These are phyloP conservation scores for Zostera marina DNA, from an alignment of 116 monocot species.

Conservation along the genomic window DNA sequence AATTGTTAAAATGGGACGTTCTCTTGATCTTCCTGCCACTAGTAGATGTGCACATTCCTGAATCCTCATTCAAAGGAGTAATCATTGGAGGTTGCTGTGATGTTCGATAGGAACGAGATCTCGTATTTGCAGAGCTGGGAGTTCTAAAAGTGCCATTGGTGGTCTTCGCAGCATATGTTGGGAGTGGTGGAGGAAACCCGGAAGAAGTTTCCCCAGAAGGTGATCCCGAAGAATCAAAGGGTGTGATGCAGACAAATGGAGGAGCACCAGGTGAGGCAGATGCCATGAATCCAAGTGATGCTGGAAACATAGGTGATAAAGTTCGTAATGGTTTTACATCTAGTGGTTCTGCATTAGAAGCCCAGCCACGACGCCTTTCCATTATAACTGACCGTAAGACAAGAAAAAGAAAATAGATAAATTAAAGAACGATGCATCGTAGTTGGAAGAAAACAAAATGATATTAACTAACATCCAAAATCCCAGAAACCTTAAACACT, in stretches of 20 bases:
- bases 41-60: conserved; percentile 10
- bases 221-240: conserved; percentile 12
- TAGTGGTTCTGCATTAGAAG: neutral
- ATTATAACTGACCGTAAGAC: neutral
- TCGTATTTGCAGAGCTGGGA: conserved; percentile 7
- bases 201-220: conserved; percentile 1
- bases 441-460: no score
- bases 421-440: no score
- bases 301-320: conserved; percentile 57
- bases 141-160: neutral
- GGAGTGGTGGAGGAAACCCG: conserved; percentile 5
- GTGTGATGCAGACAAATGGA: conserved; percentile 32
- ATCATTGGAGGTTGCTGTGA: conserved; percentile 2
- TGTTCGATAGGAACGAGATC: conserved; percentile 6
- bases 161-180: neutral
- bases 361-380: conserved; percentile 2
- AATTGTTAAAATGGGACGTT: conserved; percentile 4
- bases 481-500: no score
- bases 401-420: no score
- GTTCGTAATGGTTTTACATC: conserved; percentile 52
- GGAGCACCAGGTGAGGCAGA: conserved; percentile 11
- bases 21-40: conserved; percentile 31
- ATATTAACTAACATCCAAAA: no score
- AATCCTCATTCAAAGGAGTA: conserved; percentile 7
- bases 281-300: conserved; percentile 19